phyloP scores from a whole-genome alignment of 495 filamentous ascomycete species.

The Aeminium ludgeri region DNA sequence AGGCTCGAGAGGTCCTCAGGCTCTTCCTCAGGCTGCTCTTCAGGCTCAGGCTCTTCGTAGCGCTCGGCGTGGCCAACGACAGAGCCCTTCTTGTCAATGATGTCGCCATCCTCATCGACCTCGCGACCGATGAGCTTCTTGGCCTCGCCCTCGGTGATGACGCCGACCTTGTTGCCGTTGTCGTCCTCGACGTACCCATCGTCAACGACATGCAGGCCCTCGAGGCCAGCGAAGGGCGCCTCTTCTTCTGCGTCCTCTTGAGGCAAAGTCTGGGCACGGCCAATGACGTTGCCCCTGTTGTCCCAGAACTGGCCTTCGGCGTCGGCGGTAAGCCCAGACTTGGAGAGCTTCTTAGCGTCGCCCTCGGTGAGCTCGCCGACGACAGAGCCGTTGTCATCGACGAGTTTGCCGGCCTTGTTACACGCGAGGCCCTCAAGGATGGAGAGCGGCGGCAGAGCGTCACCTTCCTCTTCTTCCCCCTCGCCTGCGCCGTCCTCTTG shows the following conservation, averaged over 20 bases:
- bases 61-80: constrained; percentile 45
- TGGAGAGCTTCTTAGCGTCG: constrained; percentile 29
- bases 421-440: constrained; percentile 42
- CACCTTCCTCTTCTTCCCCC: constrained; percentile 16
- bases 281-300: constrained; percentile 29
- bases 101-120: constrained; percentile 50
- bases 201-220: constrained; percentile 42
- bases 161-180: constrained; percentile 40
- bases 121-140: constrained; percentile 46
- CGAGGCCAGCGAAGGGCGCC: constrained; percentile 45
- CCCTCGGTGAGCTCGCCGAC: constrained; percentile 30
- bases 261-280: constrained; percentile 26
- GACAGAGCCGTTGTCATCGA: constrained; percentile 24
- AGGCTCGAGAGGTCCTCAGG: constrained; percentile 43
- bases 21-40: constrained; percentile 20
- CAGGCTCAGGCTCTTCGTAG: constrained; percentile 33
- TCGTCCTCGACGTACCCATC: constrained; percentile 44
- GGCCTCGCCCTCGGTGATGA: constrained; percentile 42
- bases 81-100: constrained; percentile 45
- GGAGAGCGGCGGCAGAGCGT: constrained; percentile 37
- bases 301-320: constrained; percentile 30
- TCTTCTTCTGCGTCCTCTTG: constrained; percentile 39
- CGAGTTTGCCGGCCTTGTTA: constrained; percentile 44
- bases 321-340: constrained; percentile 23
- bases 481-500: constrained; percentile 23